A percentile compares a stretch with the other conserved stretches of the same genome.
Conservation (phyloP, 2,329 filamentous ascomycete species). For the Pestalotiopsis sp. region DNA sequence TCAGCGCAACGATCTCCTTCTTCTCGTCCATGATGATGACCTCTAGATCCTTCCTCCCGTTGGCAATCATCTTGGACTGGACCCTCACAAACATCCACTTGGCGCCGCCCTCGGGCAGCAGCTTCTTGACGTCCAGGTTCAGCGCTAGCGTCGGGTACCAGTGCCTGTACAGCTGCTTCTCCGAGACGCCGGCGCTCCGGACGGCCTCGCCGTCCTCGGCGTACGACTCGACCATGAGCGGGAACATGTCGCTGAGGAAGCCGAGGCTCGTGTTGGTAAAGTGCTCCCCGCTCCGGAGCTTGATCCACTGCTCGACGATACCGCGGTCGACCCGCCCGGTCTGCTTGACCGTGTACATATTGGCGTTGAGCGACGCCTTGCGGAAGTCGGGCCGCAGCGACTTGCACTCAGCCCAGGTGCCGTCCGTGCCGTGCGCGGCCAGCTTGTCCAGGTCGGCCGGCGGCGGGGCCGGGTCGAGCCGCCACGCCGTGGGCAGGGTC, state of each 20-base stretch:
- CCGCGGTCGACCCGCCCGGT: conserved; percentile 23
- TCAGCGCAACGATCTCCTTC: conserved; percentile 32
- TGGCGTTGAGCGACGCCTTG: conserved; percentile 25
- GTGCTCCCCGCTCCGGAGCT: conserved; percentile 29
- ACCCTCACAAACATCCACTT: conserved; percentile 69
- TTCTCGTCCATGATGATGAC: conserved; percentile 29
- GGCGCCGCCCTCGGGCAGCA: conserved; percentile 64
- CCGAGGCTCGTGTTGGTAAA: conserved; percentile 30
- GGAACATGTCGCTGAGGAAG: conserved; percentile 33
- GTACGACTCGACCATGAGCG: conserved; percentile 27
- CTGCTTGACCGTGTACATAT: conserved; percentile 26
- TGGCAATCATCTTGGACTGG: conserved; percentile 24
- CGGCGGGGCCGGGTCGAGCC: conserved; percentile 39
- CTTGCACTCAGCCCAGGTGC: conserved; percentile 23
- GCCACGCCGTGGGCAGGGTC: conserved; percentile 53
- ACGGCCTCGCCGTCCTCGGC: conserved; percentile 6
- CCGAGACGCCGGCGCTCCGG: not conserved
- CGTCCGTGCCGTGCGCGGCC: conserved; percentile 28
- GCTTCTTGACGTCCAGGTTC: conserved; percentile 73
- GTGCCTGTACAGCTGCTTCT: conserved; percentile 1
- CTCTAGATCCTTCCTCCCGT: conserved; percentile 31
- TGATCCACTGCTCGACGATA: conserved; percentile 33
- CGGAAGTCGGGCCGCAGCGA: conserved; percentile 27
- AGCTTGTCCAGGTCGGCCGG: conserved; percentile 22
- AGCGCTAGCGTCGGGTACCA: conserved; percentile 72